Conservation (phyloP, 2,329 filamentous ascomycete species). For the Lachnellula willkommii region DNA sequence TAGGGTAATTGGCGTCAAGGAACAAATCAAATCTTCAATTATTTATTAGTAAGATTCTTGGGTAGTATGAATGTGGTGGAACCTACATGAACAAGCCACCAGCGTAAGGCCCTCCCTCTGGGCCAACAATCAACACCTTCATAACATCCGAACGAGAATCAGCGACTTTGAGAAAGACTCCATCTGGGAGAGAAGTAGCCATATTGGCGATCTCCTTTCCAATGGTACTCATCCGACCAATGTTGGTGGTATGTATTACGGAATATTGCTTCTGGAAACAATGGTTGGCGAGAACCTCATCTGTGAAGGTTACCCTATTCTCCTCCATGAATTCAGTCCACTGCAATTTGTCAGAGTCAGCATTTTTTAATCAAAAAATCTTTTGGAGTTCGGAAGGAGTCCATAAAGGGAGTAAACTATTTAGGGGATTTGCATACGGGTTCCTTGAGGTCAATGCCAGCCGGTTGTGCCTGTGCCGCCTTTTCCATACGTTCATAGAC, state of each 20-base stretch:
- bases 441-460: too few species aligned
- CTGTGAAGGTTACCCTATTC: constrained; percentile 20
- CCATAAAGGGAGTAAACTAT: too few species aligned
- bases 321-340: constrained; percentile 18
- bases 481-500: background rate
- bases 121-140: constrained; percentile 22
- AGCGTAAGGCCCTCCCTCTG: constrained; percentile 22
- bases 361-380: too few species aligned
- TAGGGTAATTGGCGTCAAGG: constrained; percentile 19
- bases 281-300: constrained; percentile 18
- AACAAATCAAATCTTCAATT: constrained; percentile 18
- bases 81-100: constrained; percentile 22
- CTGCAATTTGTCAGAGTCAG: too few species aligned
- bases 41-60: background rate
- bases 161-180: constrained; percentile 22
- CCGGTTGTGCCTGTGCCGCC: background rate
- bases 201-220: constrained; percentile 23
- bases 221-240: constrained; percentile 17
- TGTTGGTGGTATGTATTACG: constrained; percentile 6
- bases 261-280: constrained; percentile 4
- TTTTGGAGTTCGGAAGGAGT: too few species aligned
- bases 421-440: too few species aligned
- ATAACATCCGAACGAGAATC: constrained; percentile 11
- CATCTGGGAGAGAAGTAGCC: constrained; percentile 19
- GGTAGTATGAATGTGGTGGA: background rate